A percentile compares a stretch with the other conserved stretches of the same genome.
phyloP scores from a whole-genome alignment of 2,329 filamentous ascomycete species.

The Fusarium poae region DNA sequence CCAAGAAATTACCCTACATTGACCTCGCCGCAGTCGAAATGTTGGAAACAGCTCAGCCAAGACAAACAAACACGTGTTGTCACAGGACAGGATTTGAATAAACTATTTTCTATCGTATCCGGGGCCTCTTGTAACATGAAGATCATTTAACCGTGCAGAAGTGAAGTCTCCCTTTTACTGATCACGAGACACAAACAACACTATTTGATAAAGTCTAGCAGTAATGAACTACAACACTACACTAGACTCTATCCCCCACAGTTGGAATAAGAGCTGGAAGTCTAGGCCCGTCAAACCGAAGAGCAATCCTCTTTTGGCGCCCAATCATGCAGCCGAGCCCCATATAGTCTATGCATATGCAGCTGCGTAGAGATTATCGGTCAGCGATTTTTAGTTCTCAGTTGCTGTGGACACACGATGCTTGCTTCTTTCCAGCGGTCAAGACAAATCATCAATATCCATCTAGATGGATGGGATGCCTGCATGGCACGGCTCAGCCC shows the following conservation, averaged over 20 bases:
- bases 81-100: conserved; percentile 19
- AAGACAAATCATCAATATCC: conserved; percentile 28
- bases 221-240: background rate
- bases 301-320: conserved; percentile 18
- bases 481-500: conserved; percentile 29
- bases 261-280: conserved; percentile 16
- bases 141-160: no score
- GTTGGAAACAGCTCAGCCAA: conserved; percentile 18
- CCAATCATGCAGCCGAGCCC: conserved; percentile 24
- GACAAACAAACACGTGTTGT: conserved; percentile 30
- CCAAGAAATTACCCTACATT: conserved; percentile 14
- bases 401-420: conserved; percentile 18
- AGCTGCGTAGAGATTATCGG: conserved; percentile 16
- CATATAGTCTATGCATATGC: conserved; percentile 11
- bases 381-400: conserved; percentile 8
- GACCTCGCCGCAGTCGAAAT: background rate
- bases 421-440: conserved; percentile 44
- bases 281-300: conserved; percentile 31
- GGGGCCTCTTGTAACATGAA: conserved; percentile 29
- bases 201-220: background rate
- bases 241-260: conserved; percentile 28
- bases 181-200: conserved; percentile 1
- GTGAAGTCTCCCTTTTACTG: background rate
- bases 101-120: conserved; percentile 16
- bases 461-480: conserved; percentile 1